Conservation (phyloP, 2,329 filamentous ascomycete species). For the Magnaporthiopsis rhizophila region DNA sequence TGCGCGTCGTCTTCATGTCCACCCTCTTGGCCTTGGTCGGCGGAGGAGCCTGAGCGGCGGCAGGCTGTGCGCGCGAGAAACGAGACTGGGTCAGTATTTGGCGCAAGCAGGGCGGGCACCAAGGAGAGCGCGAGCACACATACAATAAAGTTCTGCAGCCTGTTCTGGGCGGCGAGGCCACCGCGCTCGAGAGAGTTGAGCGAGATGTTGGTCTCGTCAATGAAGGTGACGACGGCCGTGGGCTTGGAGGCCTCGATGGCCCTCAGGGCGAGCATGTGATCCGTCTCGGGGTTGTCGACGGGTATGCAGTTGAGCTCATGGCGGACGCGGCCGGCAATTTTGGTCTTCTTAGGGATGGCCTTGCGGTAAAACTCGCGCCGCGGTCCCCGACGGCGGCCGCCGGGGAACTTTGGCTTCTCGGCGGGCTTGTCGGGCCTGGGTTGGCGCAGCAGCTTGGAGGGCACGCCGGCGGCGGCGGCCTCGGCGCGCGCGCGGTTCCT, state of each 20-base stretch:
- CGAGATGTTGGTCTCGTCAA: conserved; percentile 35
- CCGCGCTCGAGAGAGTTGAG: conserved; percentile 46
- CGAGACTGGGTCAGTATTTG: not conserved
- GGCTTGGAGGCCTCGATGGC: conserved; percentile 53
- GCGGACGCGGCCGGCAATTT: conserved; percentile 61
- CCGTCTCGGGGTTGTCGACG: conserved; percentile 62
- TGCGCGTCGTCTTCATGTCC: conserved; percentile 81
- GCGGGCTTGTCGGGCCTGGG: conserved; percentile 34
- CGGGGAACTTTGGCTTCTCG: conserved; percentile 6
- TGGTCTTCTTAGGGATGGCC: conserved; percentile 76
- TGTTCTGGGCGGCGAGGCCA: conserved; percentile 40
- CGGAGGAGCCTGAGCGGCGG: conserved; percentile 24
- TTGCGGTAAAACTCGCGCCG: conserved; percentile 54
- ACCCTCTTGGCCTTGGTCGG: conserved; percentile 51
- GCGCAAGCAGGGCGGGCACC: not conserved
- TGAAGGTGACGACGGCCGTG: conserved; percentile 46
- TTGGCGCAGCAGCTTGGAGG: conserved; percentile 41
- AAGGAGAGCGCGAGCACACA: conserved; percentile 21
- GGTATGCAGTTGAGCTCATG: conserved; percentile 72
- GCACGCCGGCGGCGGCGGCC: conserved; percentile 50
- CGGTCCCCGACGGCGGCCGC: conserved; percentile 16
- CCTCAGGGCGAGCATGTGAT: conserved; percentile 50
- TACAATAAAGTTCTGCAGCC: conserved; percentile 50
- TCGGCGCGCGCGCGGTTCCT: conserved; percentile 49
- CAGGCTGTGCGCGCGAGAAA: not conserved